Conservation (phyloP, 2,329 filamentous ascomycete species). For the Alternaria triticimaculans region DNA sequence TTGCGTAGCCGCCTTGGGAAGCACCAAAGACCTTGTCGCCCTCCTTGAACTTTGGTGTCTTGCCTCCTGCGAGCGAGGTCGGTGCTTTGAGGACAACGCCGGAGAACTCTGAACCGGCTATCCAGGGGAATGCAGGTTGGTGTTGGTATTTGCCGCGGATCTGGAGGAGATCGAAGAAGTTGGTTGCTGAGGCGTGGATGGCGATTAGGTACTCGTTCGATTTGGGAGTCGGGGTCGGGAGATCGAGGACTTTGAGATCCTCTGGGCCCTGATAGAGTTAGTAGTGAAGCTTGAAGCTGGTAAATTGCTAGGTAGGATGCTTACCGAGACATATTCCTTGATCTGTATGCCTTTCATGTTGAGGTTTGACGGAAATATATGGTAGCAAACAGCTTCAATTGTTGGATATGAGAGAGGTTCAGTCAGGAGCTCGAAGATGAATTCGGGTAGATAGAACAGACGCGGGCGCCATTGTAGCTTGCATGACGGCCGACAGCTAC, state of each 20-base stretch:
- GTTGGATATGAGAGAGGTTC: too few relatives aligned
- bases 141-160: slow-evolving; percentile 95
- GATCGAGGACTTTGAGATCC: slow-evolving; percentile 75
- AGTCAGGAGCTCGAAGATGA: neutral
- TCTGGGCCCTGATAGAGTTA: slow-evolving; percentile 67
- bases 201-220: slow-evolving; percentile 82
- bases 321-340: slow-evolving; percentile 75
- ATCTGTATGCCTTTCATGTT: slow-evolving; percentile 78
- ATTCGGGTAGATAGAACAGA: neutral
- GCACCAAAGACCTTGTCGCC: slow-evolving; percentile 89
- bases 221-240: slow-evolving; percentile 76
- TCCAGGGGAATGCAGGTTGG: slow-evolving; percentile 87
- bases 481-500: neutral
- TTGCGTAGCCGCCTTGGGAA: slow-evolving; percentile 84
- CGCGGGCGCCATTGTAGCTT: slow-evolving; percentile 1
- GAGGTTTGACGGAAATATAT: neutral
- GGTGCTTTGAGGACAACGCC: slow-evolving; percentile 76
- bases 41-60: slow-evolving; percentile 68
- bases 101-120: slow-evolving; percentile 85
- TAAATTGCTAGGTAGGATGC: slow-evolving; percentile 9
- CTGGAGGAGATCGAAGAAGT: slow-evolving; percentile 97
- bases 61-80: slow-evolving; percentile 51
- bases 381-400: neutral
- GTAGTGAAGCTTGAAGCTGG: neutral
- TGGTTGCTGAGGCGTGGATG: slow-evolving; percentile 85